Base-by-base conservation (phyloP, 2,329 filamentous ascomycete species). In the Didymella segeticola region DNA sequence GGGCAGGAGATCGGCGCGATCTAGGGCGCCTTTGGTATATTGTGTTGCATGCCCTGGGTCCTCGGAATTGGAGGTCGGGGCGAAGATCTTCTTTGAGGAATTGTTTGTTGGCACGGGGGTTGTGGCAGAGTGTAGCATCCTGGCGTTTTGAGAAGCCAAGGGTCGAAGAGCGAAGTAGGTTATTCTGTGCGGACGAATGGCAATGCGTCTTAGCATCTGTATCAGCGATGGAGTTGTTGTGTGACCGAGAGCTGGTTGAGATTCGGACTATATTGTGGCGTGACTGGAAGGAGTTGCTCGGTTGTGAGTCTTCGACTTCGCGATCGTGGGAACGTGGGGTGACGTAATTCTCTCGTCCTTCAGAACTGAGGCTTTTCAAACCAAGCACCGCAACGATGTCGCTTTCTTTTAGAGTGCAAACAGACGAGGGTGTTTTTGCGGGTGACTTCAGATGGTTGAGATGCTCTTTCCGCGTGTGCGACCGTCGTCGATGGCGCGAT, bases 11-110 rank as follows among this genome's bases (percentile, higher is more conserved):
- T 91, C 83, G 1, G 75, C 66, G 39, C 79, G 81, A 29, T 82
- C 79, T 25, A 96, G 85, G 1, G 81, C 80, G 64, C 84, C 85
- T 73, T 82, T 82, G 43, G 83, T 86, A 80, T 93, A 96, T 74
- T 96, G 91, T 20, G 85, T 85, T 10, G 91, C 91, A 72, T 89
- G 89, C 46, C 79, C 75, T 58, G 83, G 76, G 60, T 80, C 78
- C 30, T 82, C 39, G n/a, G 70, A 73, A 56, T 69, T 69, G 47
- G 64, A 84, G 36, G 85, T 85, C 4, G 89, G 88, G 5, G 88
- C 87, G 75, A 90, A 81, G 63, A 82, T 81, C 55, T 72, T 74
- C 62, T 80, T 73, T 36, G 58, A 53, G 8, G 61, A 37, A 25
- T 49, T 49, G 22, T 49, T 49, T 19, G 63, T 49, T 0, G 51